Base-by-base conservation (phyloP, 192 early-diverging fungal genomes). In the Backusella morwellensis region DNA sequence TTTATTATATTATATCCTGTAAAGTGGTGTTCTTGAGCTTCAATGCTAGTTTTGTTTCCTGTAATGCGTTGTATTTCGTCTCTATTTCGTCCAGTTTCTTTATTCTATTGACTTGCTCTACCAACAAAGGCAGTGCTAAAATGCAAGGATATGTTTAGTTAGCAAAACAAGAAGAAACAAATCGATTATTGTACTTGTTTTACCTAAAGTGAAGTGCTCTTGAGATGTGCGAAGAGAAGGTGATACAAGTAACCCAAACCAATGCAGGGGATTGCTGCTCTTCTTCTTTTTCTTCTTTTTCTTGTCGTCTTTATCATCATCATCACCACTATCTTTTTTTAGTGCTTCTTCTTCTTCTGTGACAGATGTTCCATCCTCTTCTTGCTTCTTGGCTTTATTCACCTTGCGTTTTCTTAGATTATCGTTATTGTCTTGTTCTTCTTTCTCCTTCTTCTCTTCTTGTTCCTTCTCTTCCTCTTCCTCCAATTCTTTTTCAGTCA, bases 201-300 rank as follows among this genome's bases (percentile, higher is more conserved):
- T 75, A 86, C 85, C 77, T 63, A 69, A 75, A 52, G 81, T 80
- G 26, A 86, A 86, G 47, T 79, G 75, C 11, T 70, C 59, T 38
- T 86, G 85, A 14, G 80, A 69, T 3, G 77, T 82, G 23, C 81
- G 75, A 63, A 86, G 47, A 12, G 83, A 82, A 12, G 81, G 47
- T 19, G 85, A 77, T 34, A 86, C 85, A 44, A 86, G 77, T 11
- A 84, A n/a, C 6, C 85, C 85, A 79, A 86, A 86, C 85, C 85
- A 86, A 70, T 80, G 72, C 40, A 86, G 47, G 23, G 85, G 85
- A 72, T 86, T 67, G n/a, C 68, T 52, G 36, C n/a, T 44, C 42
- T 66, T 68, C 35, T 44, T 71, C 35, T 15, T 77, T 35, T 77
- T 77, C 41, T 75, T 80, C 73, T 63, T 8, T 54, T 47, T 40